Evolutionary conservation across 1,139 yeast genomes (phyloP), one percentile per base, ranked within the genome.

Genomic region (Nakaseomyces uthaithaninus): DNA sequence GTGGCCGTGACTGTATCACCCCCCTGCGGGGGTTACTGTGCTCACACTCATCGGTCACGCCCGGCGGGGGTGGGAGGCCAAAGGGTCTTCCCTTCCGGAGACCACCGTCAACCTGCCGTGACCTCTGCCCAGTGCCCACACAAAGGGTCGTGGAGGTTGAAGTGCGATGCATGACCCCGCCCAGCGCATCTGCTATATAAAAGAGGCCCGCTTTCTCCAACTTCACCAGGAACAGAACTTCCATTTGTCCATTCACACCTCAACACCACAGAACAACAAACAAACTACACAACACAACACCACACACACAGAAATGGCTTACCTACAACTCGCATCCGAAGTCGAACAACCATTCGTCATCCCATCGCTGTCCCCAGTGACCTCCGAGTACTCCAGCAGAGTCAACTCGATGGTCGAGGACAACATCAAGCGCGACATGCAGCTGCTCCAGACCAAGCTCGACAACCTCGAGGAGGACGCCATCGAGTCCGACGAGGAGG

Each of bases 271-370:
- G n/a, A 27, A 27, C 12, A 17, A 37, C 25, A 42, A 3, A 20
- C 22, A n/a, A 39, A 26, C 27, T 39, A 18, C 30, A 31, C 42
- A 40, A 37, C 24, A 38, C 43, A 34, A 42, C 33, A 33, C 15
- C 30, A 28, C 27, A 35, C 37, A 39, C 25, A 39, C 10, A 48
- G 39, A 37, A 39, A 61, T 62, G 66, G 63, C 60, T 52, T 76
- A 71, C 60, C 66, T 77, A 57, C 66, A 69, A 40, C 70, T 80
- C 58, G 69, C 80, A 36, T 68, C 75, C 40, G 78, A 76, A 46
- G 60, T 69, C 40, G 67, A 74, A 41, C 68, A 72, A 57, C 85
- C 87, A 49, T 79, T 77, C 54, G 69, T 79, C 36, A 77, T 79
- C 54, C 79, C 80, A 50, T 63, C 74, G 45, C 69, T 77, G 38